Percentiles rank a stretch among this genome's conserved stretches.
Conservation (phyloP, 441 rosid species). For the Croton setiger region DNA sequence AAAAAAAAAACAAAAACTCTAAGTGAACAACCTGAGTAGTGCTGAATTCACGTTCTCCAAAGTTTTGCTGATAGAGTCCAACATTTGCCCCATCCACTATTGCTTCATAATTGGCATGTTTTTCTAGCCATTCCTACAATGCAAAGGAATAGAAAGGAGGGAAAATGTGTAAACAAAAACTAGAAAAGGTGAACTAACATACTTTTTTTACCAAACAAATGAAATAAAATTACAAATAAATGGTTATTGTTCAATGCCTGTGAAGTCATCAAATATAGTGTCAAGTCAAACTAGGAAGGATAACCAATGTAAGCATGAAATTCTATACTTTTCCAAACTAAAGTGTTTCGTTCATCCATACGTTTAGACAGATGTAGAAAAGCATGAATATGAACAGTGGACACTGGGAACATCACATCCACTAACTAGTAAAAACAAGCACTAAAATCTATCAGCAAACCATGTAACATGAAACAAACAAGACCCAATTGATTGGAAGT, state of each 20-base stretch:
- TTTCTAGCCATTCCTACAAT: conserved; percentile 69
- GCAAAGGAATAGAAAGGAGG: neutral
- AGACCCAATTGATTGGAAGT: neutral
- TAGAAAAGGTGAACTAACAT: neutral
- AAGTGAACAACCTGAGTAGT: conserved; percentile 60
- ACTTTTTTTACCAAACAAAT: neutral
- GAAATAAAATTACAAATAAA: neutral
- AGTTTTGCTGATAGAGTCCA: conserved; percentile 85
- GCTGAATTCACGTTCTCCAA: conserved; percentile 75
- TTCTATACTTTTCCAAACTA: neutral
- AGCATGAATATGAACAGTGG: neutral
- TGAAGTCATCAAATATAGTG: neutral
- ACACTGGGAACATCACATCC: neutral
- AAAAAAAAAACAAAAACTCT: conserved; percentile 4
- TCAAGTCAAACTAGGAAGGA: neutral
- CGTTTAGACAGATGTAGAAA: neutral
- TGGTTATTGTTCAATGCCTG: neutral
- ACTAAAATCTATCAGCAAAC: neutral
- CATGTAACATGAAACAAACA: neutral
- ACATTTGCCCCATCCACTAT: conserved; percentile 89
- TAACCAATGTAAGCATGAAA: neutral
- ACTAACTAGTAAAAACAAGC: neutral
- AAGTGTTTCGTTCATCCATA: neutral
- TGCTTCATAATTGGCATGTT: conserved; percentile 55
- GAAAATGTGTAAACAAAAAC: neutral